Evolutionary conservation across 2,329 filamentous ascomycete genomes (phyloP).

Genomic region (Pezizomycotina sp.): DNA sequence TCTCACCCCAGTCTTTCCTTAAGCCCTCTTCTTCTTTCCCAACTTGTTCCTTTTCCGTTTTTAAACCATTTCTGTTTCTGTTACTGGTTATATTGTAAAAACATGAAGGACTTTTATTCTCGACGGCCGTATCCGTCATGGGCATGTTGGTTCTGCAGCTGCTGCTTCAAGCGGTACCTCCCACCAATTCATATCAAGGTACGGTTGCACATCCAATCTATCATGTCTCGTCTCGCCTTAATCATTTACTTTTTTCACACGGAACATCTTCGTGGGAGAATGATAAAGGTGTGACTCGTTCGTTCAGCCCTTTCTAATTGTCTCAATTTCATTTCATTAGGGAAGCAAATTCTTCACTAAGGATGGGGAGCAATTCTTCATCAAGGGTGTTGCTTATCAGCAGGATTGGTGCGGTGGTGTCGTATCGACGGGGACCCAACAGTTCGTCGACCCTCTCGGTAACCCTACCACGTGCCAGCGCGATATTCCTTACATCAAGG

Average conservation of each 20-base stretch:
- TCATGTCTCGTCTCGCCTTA: slow-evolving; percentile 45
- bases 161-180: too few species aligned
- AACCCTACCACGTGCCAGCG: slow-evolving; percentile 56
- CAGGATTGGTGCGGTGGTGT: slow-evolving; percentile 45
- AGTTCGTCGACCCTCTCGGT: slow-evolving; percentile 70
- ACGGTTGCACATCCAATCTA: too few species aligned
- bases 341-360: slow-evolving; percentile 82
- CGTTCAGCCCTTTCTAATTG: slow-evolving; percentile 2
- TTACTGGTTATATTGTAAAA: too few species aligned
- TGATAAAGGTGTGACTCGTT: neutral
- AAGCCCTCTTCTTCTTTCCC: slow-evolving; percentile 44
- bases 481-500: slow-evolving; percentile 64
- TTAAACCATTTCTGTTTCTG: too few species aligned
- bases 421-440: slow-evolving; percentile 35
- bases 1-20: too few species aligned
- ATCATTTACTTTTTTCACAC: too few species aligned
- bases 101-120: too few species aligned
- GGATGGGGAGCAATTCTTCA: slow-evolving; percentile 64
- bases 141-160: too few species aligned
- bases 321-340: slow-evolving; percentile 28
- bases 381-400: slow-evolving; percentile 92
- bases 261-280: too few species aligned
- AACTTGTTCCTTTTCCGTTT: too few species aligned
- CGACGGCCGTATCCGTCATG: too few species aligned
- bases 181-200: too few species aligned